Percentiles rank a stretch among this genome's conserved stretches.
Evolutionary conservation across 164 flowering plant genomes (phyloP).

Genomic region (Paratinospora sagittata): DNA sequence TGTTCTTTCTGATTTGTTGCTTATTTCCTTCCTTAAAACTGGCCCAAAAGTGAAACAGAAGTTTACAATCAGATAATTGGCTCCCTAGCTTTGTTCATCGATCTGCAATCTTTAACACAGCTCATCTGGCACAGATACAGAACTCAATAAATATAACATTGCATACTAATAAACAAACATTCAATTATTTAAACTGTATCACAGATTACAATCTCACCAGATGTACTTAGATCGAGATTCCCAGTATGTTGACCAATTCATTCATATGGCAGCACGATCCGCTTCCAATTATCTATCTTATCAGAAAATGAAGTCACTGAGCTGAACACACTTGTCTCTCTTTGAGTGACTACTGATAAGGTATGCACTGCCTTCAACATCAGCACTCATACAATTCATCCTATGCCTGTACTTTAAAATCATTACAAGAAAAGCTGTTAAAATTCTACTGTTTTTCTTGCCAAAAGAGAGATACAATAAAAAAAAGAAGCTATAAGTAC

Average conservation of each 20-base stretch:
- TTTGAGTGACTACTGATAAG: constrained; percentile 29
- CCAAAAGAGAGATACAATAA: neutral
- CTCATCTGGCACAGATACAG: too few relatives aligned
- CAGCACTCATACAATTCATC: constrained; percentile 77
- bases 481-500: constrained; percentile 22
- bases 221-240: too few relatives aligned
- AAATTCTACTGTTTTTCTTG: neutral
- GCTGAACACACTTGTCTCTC: constrained; percentile 28
- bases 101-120: too few relatives aligned
- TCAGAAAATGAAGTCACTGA: constrained; percentile 86
- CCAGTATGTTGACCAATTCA: neutral
- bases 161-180: too few relatives aligned
- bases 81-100: too few relatives aligned
- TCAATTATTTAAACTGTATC: too few relatives aligned
- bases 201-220: too few relatives aligned
- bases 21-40: too few relatives aligned
- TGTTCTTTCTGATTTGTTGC: too few relatives aligned
- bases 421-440: neutral
- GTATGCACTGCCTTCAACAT: constrained; percentile 60
- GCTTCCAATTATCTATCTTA: constrained; percentile 12
- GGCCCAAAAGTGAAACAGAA: too few relatives aligned
- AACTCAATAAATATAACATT: too few relatives aligned
- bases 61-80: too few relatives aligned
- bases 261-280: neutral
- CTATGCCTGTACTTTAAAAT: constrained; percentile 59